Evolutionary conservation across 805 yeast species (phyloP).

Genomic region (Nakazawaea wyomingensis): DNA sequence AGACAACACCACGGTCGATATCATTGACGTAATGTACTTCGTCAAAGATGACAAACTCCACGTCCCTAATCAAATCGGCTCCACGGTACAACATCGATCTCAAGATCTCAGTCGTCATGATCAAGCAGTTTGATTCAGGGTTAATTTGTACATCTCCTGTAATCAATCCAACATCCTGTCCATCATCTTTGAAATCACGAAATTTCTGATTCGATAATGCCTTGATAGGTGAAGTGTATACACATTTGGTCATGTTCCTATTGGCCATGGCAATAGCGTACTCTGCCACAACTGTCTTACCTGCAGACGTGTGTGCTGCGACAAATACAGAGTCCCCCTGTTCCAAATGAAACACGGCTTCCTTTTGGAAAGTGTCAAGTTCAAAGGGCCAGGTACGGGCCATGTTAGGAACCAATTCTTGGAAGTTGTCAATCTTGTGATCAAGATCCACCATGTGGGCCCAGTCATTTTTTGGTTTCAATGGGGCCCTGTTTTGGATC

Average conservation of each 20-base stretch:
- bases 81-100: conserved; percentile 95
- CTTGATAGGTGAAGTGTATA: conserved; percentile 93
- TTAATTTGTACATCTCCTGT: conserved; percentile 98
- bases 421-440: conserved; percentile 77
- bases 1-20: conserved; percentile 95
- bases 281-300: conserved; percentile 97
- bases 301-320: conserved; percentile 98
- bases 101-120: conserved; percentile 96
- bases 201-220: conserved; percentile 88
- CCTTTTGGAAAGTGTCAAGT: conserved; percentile 91
- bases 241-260: conserved; percentile 93
- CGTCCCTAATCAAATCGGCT: conserved; percentile 93
- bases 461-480: conserved; percentile 54
- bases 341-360: conserved; percentile 92
- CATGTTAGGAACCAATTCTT: conserved; percentile 85
- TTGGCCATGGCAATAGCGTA: conserved; percentile 97
- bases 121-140: conserved; percentile 91
- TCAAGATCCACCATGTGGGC: conserved; percentile 91
- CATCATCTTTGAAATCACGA: conserved; percentile 77
- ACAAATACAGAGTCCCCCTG: conserved; percentile 98
- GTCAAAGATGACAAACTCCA: conserved; percentile 95
- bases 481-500: conserved; percentile 1
- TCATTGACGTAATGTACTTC: conserved; percentile 98
- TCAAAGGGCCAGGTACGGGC: conserved; percentile 95
- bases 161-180: conserved; percentile 83